phyloP scores from a whole-genome alignment of 2,329 filamentous ascomycete genomes.

The Dothideomycetidae sp. region DNA sequence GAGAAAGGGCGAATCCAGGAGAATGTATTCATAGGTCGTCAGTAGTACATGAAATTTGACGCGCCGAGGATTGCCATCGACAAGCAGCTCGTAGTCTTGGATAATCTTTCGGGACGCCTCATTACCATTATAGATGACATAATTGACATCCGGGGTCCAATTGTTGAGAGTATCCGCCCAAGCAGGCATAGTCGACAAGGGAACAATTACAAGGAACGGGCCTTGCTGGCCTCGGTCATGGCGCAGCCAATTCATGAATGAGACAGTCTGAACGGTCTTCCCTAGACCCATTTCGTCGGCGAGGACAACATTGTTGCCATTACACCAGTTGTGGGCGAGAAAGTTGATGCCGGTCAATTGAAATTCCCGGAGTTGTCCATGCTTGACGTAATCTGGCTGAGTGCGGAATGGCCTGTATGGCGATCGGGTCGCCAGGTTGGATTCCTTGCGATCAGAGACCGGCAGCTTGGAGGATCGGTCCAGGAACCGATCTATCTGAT shows the following conservation, averaged over 20 bases:
- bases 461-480: constrained; percentile 71
- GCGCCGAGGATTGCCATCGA: constrained; percentile 73
- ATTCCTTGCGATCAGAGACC: constrained; percentile 63
- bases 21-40: constrained; percentile 93
- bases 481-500: constrained; percentile 81
- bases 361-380: constrained; percentile 78
- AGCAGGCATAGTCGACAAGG: constrained; percentile 88
- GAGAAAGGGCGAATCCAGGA: constrained; percentile 71
- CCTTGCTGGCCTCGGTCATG: constrained; percentile 83
- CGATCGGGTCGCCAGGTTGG: constrained; percentile 59
- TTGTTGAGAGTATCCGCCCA: constrained; percentile 97
- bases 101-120: constrained; percentile 77
- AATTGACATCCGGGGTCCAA: constrained; percentile 93
- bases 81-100: constrained; percentile 74
- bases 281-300: constrained; percentile 98
- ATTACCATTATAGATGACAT: constrained; percentile 89
- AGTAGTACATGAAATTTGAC: constrained; percentile 96
- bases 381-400: constrained; percentile 73
- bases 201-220: constrained; percentile 92
- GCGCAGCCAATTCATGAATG: constrained; percentile 92
- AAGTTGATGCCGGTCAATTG: constrained; percentile 93
- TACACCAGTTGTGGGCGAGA: constrained; percentile 88
- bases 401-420: constrained; percentile 57
- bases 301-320: constrained; percentile 86
- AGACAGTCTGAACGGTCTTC: constrained; percentile 94